These are phyloP conservation scores for Spinacia oleracea DNA, from an alignment of 179 eudicot genomes.

Conservation along the genomic window DNA sequence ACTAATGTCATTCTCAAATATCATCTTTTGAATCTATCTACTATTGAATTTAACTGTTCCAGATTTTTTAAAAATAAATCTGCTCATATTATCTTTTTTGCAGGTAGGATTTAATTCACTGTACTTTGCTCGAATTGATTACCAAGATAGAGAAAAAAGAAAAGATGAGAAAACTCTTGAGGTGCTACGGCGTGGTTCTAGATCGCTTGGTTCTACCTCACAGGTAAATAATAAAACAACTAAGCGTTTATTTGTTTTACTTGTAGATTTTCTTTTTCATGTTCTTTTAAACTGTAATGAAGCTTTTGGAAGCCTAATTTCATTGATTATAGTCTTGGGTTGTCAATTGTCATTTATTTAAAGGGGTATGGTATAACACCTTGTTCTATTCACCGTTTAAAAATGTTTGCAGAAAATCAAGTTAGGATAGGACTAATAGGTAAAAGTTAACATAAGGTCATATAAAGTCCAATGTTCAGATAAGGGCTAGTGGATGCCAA, in stretches of 20 bases:
- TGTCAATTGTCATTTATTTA: neutral
- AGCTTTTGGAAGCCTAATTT: neutral
- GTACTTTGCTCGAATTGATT: conserved; percentile 87
- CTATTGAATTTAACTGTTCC: neutral
- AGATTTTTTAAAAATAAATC: neutral
- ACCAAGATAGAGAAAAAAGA: conserved; percentile 89
- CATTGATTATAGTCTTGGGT: neutral
- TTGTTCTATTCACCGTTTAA: neutral
- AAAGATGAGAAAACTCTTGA: conserved; percentile 73
- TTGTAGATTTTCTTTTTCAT: neutral
- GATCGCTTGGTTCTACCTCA: conserved; percentile 75
- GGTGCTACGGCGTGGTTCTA: conserved; percentile 86
- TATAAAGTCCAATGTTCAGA: neutral
- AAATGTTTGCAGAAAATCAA: neutral
- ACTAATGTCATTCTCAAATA: neutral
- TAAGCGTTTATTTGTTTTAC: neutral
- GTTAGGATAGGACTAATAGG: neutral
- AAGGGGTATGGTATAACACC: neutral
- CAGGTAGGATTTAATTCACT: conserved; percentile 94
- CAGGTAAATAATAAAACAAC: conserved; percentile 48
- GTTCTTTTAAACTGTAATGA: neutral
- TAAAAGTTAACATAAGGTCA: neutral
- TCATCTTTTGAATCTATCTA: neutral
- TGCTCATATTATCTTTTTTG: conserved; percentile 21
- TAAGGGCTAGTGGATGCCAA: neutral